Conservation (phyloP, 208 protist genomes). For the Herpetomonas muscarum region DNA sequence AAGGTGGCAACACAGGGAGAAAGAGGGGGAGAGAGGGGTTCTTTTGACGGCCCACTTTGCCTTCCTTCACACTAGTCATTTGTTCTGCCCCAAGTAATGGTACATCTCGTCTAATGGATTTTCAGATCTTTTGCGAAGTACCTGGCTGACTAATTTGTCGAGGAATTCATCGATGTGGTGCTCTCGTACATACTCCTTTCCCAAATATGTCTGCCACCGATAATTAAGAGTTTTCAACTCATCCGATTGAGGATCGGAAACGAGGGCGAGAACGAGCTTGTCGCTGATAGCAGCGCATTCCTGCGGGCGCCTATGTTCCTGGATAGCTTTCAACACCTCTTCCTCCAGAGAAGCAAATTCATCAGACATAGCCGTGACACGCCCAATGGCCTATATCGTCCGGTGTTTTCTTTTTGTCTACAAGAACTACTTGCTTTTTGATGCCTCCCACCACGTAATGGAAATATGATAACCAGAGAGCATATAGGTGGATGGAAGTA, state of each 20-base stretch:
- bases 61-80: too few species aligned
- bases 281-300: slow-evolving; percentile 6
- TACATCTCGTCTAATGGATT: slow-evolving; percentile 49
- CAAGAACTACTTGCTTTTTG: too few species aligned
- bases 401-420: too few species aligned
- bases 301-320: slow-evolving; percentile 3
- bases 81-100: too few species aligned
- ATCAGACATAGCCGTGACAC: too few species aligned
- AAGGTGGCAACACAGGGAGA: too few species aligned
- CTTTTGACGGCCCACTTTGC: too few species aligned
- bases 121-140: slow-evolving; percentile 42
- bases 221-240: slow-evolving; percentile 45
- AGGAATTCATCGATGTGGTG: slow-evolving; percentile 48
- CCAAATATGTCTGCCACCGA: slow-evolving; percentile 53
- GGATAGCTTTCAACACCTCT: slow-evolving; percentile 27
- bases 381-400: too few species aligned
- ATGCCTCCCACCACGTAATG: too few species aligned
- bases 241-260: slow-evolving; percentile 8
- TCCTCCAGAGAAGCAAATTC: slow-evolving; percentile 12
- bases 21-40: too few species aligned
- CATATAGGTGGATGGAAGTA: too few species aligned
- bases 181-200: slow-evolving; percentile 39
- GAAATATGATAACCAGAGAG: too few species aligned
- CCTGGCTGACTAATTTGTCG: slow-evolving; percentile 32
- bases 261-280: slow-evolving; percentile 6